Conservation (phyloP, 345 rosid genomes). For the Clausena lansium region DNA sequence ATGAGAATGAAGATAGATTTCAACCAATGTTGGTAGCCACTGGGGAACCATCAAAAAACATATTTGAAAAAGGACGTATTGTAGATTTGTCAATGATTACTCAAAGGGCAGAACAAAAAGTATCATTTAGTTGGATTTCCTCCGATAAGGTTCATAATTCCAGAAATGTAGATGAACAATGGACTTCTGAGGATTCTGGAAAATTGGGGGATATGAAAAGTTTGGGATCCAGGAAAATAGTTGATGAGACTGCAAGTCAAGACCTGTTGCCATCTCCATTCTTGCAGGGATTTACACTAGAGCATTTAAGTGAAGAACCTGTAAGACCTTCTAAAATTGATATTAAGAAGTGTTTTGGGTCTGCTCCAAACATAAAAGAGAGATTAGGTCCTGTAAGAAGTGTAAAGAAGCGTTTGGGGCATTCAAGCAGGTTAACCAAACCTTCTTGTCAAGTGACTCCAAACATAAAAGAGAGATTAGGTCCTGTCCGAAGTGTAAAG, state of each 20-base stretch:
- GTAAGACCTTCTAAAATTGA: conserved; percentile 15
- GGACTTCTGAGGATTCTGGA: conserved; percentile 17
- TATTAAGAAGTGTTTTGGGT: conserved; percentile 20
- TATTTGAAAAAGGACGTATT: conserved; percentile 6
- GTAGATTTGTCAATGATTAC: conserved; percentile 17
- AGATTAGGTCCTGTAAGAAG: conserved; percentile 18
- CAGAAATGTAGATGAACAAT: conserved; percentile 14
- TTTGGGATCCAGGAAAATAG: background rate
- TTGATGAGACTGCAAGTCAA: background rate
- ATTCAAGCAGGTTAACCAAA: background rate
- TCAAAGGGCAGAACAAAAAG: background rate
- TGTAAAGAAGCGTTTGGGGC: conserved; percentile 26
- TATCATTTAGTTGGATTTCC: conserved; percentile 6
- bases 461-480: conserved; percentile 16
- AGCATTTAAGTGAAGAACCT: conserved; percentile 12
- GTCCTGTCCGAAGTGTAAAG: conserved; percentile 21
- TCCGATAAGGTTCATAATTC: conserved; percentile 9
- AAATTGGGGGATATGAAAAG: background rate
- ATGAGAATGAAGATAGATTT: conserved; percentile 7
- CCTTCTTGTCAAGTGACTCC: background rate
- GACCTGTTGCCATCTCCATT: background rate
- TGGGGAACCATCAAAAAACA: conserved; percentile 14
- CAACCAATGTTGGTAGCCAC: conserved; percentile 8
- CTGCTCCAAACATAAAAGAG: conserved; percentile 8
- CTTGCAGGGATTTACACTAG: conserved; percentile 2